These are phyloP conservation scores for Bretschneidera sinensis DNA, from an alignment of 345 rosid species.

Conservation along the genomic window DNA sequence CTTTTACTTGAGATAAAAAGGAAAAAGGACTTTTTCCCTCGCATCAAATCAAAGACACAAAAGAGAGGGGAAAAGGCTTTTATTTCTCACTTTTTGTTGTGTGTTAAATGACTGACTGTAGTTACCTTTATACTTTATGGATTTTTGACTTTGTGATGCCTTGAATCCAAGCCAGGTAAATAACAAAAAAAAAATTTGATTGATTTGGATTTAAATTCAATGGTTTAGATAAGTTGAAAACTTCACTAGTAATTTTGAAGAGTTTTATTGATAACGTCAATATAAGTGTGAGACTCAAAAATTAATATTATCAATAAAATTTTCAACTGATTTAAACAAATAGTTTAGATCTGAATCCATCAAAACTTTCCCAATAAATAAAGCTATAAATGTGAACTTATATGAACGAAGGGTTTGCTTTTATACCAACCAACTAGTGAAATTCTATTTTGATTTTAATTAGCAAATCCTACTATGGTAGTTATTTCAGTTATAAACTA, in stretches of 20 bases:
- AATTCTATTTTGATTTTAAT: not conserved
- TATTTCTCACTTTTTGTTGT: not conserved
- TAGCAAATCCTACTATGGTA: conserved; percentile 2
- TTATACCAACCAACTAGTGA: not conserved
- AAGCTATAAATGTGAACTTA: too few relatives aligned
- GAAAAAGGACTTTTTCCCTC: conserved; percentile 8
- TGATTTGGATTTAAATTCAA: too few relatives aligned
- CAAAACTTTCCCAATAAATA: too few relatives aligned
- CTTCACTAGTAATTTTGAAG: too few relatives aligned
- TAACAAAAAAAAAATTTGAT: too few relatives aligned
- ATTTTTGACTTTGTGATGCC: conserved; percentile 15
- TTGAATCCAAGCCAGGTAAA: conserved; percentile 24
- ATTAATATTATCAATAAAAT: too few relatives aligned
- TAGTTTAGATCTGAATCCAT: too few relatives aligned
- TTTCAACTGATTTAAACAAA: too few relatives aligned
- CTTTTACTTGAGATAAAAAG: conserved; percentile 29
- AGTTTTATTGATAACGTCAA: too few relatives aligned
- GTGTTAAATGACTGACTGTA: too few relatives aligned
- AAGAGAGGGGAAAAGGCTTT: conserved; percentile 14
- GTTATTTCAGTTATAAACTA: conserved; percentile 20
- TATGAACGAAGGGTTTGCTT: conserved; percentile 13
- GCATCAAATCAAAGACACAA: not conserved
- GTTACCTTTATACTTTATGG: conserved; percentile 7
- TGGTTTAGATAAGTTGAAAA: too few relatives aligned
- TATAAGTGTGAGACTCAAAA: too few relatives aligned